These are phyloP conservation scores for Rhizopogon hawkerae DNA, from an alignment of 1,284 basidiomycete species.

Conservation along the genomic window DNA sequence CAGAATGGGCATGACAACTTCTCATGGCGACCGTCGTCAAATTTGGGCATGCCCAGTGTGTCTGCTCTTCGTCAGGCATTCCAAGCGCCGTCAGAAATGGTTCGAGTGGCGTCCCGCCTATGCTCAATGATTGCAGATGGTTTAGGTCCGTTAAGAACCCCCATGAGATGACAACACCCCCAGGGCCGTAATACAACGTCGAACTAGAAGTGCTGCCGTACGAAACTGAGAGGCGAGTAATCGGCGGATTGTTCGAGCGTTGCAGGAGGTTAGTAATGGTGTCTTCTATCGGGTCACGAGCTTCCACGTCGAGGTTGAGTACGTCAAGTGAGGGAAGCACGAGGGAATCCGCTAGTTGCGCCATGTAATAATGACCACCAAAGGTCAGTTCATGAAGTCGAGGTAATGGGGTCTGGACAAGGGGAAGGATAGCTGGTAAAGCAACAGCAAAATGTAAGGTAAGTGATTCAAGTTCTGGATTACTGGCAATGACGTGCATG, in stretches of 20 bases:
- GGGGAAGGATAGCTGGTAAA: constrained; percentile 51
- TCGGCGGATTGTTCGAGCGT: constrained; percentile 47
- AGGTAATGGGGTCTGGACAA: constrained; percentile 41
- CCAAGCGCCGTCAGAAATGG: constrained; percentile 47
- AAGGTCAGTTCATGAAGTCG: constrained; percentile 47
- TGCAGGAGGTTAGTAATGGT: constrained; percentile 48
- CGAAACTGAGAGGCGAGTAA: constrained; percentile 50
- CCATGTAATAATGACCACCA: constrained; percentile 59
- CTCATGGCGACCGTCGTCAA: constrained; percentile 49
- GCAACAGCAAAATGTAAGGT: constrained; percentile 54
- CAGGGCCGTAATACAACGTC: constrained; percentile 35
- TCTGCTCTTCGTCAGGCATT: constrained; percentile 47
- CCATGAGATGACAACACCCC: constrained; percentile 40
- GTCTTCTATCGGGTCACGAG: constrained; percentile 61
- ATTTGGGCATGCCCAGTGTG: constrained; percentile 55
- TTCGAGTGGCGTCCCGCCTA: constrained; percentile 57
- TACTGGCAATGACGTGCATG: constrained; percentile 49
- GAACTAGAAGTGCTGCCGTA: constrained; percentile 39
- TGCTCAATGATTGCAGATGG: constrained; percentile 45
- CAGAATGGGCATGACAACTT: constrained; percentile 51
- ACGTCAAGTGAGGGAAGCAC: constrained; percentile 45
- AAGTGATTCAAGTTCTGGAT: constrained; percentile 45
- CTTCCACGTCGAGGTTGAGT: constrained; percentile 58
- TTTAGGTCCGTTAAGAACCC: constrained; percentile 39
- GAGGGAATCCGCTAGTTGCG: constrained; percentile 53